Base-by-base conservation (phyloP, 1,284 basidiomycete genomes). In the Apiotrichum laibachii region DNA sequence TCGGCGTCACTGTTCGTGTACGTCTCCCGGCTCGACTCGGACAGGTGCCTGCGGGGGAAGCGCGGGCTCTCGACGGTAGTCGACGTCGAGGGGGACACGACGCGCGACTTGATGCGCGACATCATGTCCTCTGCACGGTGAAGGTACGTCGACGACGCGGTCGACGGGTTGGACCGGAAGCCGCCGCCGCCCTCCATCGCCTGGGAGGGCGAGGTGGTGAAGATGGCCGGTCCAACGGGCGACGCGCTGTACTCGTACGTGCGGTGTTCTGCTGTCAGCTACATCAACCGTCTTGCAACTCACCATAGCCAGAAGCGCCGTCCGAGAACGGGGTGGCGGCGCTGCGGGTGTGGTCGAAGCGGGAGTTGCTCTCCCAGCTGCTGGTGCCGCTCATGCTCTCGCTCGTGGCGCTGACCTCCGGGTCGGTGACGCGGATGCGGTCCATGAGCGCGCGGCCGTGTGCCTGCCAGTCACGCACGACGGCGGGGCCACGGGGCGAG, bases 41-140 rank as follows among this genome's bases (percentile, higher is more conserved):
- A 67, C 18, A 72, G 47, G 15, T 60, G 55, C 6, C 65, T 61
- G 26, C 56, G 53, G 15, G 79, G 63, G 22, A 39, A 22, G 12
- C 21, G 45, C 21, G 19, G 48, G 42, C 47, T 55, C 44, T 18
- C 46, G 7, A 67, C 68, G 13, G 63, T 56, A 1, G 67, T 70
- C 2, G 71, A 72, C 12, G 69, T 68, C 18, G 66, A 64, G 31
- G 72, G 72, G 3, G 75, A 75, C 3, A 76, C 72, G 37, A 60
- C 65, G 11, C 74, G 68, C 21, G 55, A 82, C 75, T 88, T 87
- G 62, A 92, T 90, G 63, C 89, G 88, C 18, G 86, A 87, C 88
- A 93, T 90, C 49, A 92, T 78, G 42, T 82, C 85, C 13, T 85
- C 88, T 5, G 88, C 90, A 65, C 89, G 85, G 65, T 85, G 81